Base-by-base conservation (phyloP, 495 filamentous ascomycete species). In the Neurospora discreta region DNA sequence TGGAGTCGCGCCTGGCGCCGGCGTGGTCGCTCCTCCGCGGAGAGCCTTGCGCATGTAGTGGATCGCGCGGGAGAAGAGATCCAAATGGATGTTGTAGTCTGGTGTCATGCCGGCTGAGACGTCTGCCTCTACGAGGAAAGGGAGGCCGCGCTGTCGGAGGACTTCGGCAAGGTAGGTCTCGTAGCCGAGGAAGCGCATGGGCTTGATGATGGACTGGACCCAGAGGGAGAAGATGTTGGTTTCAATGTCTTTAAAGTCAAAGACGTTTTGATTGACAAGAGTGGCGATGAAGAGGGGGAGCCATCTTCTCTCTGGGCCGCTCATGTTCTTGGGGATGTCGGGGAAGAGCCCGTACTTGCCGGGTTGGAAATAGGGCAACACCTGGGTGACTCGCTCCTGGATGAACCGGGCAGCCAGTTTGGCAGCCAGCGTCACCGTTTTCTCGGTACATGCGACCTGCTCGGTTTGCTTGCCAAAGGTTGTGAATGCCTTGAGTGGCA, bases 131-230 rank as follows among this genome's bases (percentile, higher is more conserved):
- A 77, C 71, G 15, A 85, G 33, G 73, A 82, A 83, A 1, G 77
- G 75, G 3, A 81, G 75, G 13, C 75, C 72, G 36, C 75, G 78
- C 6, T 72, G 73, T 67, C 81, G 78, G 33, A 85, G 74, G 3
- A 77, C 74, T n/a, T 79, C 74, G 39, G 79, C 83, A 2, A 86
- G 77, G 38, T 78, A 79, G 68, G 82, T 84, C 71, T 86, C 84
- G 68, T 80, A 84, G 13, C 75, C 75, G 11, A 84, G 68, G 39
- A 77, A 76, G 42, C 73, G 71, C 23, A 26, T 68, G 8, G 84
- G 84, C 74, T 82, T 84, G 38, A 78, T 74, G 15, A 86, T 77
- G 38, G 80, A 79, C 9, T 79, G 70, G 33, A 84, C 67, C 76
- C 83, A 82, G 8, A 85, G 72, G 11, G 80, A 80, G 4, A 82